Evolutionary conservation across 306 rosid species (phyloP), one percentile per base, ranked within the genome.

Genomic region (Pterocarpus macrocarpus): DNA sequence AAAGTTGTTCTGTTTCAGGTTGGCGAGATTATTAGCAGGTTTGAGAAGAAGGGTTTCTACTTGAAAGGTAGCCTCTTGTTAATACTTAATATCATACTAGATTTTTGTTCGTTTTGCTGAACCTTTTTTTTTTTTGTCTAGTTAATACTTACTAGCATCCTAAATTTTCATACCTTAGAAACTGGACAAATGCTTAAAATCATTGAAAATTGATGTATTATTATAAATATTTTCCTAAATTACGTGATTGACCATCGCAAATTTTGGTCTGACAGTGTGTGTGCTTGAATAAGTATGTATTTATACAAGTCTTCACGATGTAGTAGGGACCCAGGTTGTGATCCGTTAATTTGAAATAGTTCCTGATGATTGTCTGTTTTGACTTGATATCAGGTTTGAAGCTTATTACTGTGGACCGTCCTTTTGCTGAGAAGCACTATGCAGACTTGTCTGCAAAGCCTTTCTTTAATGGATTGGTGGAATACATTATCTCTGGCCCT

Each of bases 41-140:
- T 95, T 87, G 98, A 95, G 93, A 90, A 93, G 92, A 95, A 93
- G 86, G 99, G 99, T 7, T 93, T 95, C 86, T 80, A 73, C 76
- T 73, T 95, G 86, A 93, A 86, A 90, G 99, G 98, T 95, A 83
- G 53, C 5, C 9, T 5, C 8, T 33, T 4, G 17, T 41, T 57
- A n/a, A 32, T 44, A 34, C 53, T 12, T 69, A 2, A 69, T 33
- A 57, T 10, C 59, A 64, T 65, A 50, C 4, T 28, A 0, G 4
- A 38, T 3, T 65, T 47, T 47, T 47, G 53, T 47, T 47, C 15
- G 9, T 7, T 47, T 47, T 2, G 53, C 53, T 47, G 28, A 12
- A 47, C 10, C 2, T 2, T 53, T 14, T 3, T 53, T 53, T 12
- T 53, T 14, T 4, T 4, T 53, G 3, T n/a, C 8, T 15, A 4